Conservation (phyloP, 495 filamentous ascomycete species). For the Neurospora discreta region DNA sequence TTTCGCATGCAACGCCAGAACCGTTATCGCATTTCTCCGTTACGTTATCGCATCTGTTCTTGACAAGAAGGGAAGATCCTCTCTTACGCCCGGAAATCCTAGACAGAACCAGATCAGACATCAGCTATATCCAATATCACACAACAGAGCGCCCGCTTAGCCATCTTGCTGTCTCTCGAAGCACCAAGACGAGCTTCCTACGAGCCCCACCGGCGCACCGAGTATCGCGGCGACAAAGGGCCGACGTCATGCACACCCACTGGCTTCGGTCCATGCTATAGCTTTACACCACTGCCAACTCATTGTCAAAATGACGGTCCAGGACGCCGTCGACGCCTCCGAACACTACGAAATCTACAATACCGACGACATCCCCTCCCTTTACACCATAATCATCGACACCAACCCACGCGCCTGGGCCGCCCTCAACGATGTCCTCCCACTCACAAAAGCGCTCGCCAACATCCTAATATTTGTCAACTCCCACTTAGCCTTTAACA, state of each 20-base stretch:
- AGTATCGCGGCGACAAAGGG: background rate
- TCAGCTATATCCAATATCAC: background rate
- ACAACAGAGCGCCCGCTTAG: background rate
- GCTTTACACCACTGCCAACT: background rate
- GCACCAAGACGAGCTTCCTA: background rate
- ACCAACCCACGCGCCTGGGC: conserved; percentile 95
- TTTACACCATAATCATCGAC: conserved; percentile 86
- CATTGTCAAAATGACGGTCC: conserved; percentile 21
- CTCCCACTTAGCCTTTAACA: conserved; percentile 84
- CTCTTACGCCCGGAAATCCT: background rate
- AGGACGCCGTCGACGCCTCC: conserved; percentile 83
- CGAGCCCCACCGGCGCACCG: background rate
- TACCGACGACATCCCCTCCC: conserved; percentile 63
- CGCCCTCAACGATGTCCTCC: conserved; percentile 60
- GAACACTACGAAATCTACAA: conserved; percentile 61
- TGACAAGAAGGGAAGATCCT: background rate
- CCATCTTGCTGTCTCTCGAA: background rate
- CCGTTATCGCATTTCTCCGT: background rate
- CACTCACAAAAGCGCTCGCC: conserved; percentile 73
- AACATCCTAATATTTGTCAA: conserved; percentile 95
- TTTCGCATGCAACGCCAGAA: background rate
- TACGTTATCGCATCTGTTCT: background rate
- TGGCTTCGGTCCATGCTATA: background rate
- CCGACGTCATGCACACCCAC: background rate
- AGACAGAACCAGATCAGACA: background rate